phyloP scores from a whole-genome alignment of 176 grass and related monocot species.

The Pontederia paniculata region DNA sequence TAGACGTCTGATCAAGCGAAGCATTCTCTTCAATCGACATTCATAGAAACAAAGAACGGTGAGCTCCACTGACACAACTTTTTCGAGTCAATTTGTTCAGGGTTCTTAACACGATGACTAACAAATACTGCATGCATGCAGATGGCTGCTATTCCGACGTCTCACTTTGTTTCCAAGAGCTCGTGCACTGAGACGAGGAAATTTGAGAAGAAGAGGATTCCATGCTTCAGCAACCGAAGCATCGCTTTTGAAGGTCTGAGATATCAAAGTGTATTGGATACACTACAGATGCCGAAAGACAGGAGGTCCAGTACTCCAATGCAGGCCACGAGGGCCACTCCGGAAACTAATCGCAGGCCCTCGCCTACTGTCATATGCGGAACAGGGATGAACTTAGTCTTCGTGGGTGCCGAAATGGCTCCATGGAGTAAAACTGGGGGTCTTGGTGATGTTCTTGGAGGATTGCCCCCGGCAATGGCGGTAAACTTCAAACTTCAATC shows the following conservation, averaged over 20 bases:
- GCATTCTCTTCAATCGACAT: too few species aligned
- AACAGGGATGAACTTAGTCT: constrained; percentile 71
- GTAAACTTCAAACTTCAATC: constrained; percentile 10
- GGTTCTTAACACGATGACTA: too few species aligned
- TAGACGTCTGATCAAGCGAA: too few species aligned
- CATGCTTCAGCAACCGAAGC: constrained; percentile 9
- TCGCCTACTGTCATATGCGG: constrained; percentile 25
- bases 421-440: constrained; percentile 96
- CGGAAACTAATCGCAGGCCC: neutral
- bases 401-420: constrained; percentile 70
- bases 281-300: constrained; percentile 23
- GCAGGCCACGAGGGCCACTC: neutral
- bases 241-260: constrained; percentile 16
- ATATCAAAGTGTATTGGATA: constrained; percentile 1
- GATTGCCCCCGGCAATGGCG: constrained; percentile 62
- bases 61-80: too few species aligned
- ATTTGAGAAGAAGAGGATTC: constrained; percentile 8
- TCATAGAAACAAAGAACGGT: too few species aligned
- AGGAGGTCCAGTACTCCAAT: constrained; percentile 1
- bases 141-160: constrained; percentile 42
- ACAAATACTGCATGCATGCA: too few species aligned
- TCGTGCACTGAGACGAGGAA: constrained; percentile 14
- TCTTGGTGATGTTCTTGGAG: constrained; percentile 82
- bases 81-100: too few species aligned
- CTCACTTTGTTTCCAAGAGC: constrained; percentile 33